Percentiles rank a stretch among this genome's conserved stretches.
These are phyloP conservation scores for Rhododendron williamsianum DNA, from an alignment of 148 eudicot species.

Conservation along the genomic window DNA sequence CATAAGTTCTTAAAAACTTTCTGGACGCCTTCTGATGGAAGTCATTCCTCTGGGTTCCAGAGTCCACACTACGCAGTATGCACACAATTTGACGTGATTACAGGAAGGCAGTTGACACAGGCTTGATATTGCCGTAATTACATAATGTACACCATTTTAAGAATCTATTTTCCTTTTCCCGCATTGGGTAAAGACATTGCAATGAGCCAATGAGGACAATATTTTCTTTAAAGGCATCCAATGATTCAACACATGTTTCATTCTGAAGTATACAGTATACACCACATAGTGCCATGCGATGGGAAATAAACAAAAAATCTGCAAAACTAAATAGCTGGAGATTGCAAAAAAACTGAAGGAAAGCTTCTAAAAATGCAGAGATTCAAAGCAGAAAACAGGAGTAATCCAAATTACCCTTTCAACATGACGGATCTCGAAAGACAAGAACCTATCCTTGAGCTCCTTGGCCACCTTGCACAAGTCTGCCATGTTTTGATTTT, in stretches of 20 bases:
- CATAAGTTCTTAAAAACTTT: background rate
- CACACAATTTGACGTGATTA: background rate
- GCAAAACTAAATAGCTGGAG: background rate
- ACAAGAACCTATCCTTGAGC: conserved; percentile 49
- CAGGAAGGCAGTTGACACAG: background rate
- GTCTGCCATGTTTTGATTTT: conserved; percentile 68
- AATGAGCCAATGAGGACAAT: background rate
- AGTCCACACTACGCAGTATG: background rate
- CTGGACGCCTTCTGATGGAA: background rate
- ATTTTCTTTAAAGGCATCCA: background rate
- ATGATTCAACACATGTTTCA: background rate
- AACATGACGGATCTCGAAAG: conserved; percentile 64
- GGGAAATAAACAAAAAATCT: background rate
- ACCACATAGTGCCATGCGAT: background rate
- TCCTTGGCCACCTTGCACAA: conserved; percentile 69
- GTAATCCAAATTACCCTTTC: conserved; percentile 43
- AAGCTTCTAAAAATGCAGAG: background rate
- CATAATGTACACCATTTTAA: background rate
- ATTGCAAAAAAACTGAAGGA: background rate
- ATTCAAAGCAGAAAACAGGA: background rate
- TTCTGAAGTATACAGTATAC: background rate
- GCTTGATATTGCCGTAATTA: background rate
- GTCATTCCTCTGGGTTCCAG: background rate
- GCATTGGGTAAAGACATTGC: background rate
- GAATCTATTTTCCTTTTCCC: background rate